Evolutionary conservation across 1,284 basidiomycete species (phyloP).

Genomic region (Trametes pubescens): DNA sequence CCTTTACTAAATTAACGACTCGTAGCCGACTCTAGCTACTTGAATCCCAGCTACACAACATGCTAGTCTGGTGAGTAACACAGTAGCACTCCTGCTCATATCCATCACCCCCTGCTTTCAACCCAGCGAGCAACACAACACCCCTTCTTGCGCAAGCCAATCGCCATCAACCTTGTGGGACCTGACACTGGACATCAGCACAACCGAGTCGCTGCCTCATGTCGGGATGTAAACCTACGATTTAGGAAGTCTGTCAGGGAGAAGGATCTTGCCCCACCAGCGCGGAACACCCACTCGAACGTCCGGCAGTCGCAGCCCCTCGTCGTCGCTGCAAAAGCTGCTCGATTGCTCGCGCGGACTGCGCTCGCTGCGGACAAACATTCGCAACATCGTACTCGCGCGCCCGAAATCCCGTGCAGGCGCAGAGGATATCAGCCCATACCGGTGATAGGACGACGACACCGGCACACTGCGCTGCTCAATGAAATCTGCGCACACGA

Average conservation of each 20-base stretch:
- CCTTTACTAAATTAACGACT: conserved; percentile 22
- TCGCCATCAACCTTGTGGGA: conserved; percentile 11
- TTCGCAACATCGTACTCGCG: conserved; percentile 6
- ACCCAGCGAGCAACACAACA: neutral
- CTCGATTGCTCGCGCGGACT: conserved; percentile 1
- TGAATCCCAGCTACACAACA: conserved; percentile 1
- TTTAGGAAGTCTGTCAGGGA: conserved; percentile 8
- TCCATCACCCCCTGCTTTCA: neutral
- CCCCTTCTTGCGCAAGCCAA: neutral
- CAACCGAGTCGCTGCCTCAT: conserved; percentile 25
- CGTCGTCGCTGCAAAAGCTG: neutral
- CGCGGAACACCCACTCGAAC: neutral
- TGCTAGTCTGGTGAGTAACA: neutral
- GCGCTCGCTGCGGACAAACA: conserved; percentile 10
- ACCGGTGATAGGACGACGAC: conserved; percentile 4
- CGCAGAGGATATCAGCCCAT: neutral
- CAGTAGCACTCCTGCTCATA: neutral
- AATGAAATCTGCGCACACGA: conserved; percentile 1
- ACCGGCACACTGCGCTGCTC: neutral
- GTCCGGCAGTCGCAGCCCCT: conserved; percentile 9
- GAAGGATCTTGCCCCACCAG: conserved; percentile 10
- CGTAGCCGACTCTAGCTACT: neutral
- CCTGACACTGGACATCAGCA: conserved; percentile 17
- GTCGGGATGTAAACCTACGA: conserved; percentile 26
- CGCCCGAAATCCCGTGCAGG: conserved; percentile 2